Conservation (phyloP, 768 basidiomycete genomes). For the Podaxis mareebaensis region DNA sequence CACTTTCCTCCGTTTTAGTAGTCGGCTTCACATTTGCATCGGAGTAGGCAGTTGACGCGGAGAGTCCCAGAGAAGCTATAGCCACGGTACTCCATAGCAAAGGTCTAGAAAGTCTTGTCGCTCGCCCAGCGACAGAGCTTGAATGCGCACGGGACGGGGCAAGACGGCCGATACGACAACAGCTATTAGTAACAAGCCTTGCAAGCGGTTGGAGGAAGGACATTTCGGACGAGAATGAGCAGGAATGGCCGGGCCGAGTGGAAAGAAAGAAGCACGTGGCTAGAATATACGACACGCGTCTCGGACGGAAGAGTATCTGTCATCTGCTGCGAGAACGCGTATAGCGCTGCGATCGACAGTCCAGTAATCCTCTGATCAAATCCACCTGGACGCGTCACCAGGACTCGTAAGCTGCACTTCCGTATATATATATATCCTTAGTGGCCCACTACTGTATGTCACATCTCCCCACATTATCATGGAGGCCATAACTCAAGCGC, state of each 20-base stretch:
- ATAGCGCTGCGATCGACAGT: background rate
- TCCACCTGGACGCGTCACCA: constrained; percentile 13
- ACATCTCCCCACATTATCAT: constrained; percentile 6
- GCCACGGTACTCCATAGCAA: constrained; percentile 33
- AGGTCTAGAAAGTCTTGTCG: constrained; percentile 18
- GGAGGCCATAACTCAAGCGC: constrained; percentile 10
- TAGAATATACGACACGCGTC: background rate
- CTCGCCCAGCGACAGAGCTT: background rate
- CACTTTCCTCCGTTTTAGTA: constrained; percentile 13
- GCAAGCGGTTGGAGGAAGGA: constrained; percentile 19
- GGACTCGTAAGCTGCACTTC: constrained; percentile 7
- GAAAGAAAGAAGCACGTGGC: constrained; percentile 7
- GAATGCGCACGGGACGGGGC: background rate
- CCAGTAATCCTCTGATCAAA: background rate
- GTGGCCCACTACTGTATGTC: constrained; percentile 6
- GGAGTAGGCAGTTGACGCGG: constrained; percentile 38
- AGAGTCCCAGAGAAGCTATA: constrained; percentile 21
- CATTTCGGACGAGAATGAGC: constrained; percentile 16
- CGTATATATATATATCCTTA: constrained; percentile 7
- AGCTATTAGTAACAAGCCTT: constrained; percentile 16
- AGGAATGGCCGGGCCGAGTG: constrained; percentile 3
- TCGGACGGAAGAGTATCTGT: background rate
- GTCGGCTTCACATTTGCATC: constrained; percentile 32
- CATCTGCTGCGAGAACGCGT: constrained; percentile 4
- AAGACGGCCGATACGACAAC: background rate